Evolutionary conservation across 805 yeast genomes (phyloP).

Genomic region (Schizosaccharomyces japonicus): DNA sequence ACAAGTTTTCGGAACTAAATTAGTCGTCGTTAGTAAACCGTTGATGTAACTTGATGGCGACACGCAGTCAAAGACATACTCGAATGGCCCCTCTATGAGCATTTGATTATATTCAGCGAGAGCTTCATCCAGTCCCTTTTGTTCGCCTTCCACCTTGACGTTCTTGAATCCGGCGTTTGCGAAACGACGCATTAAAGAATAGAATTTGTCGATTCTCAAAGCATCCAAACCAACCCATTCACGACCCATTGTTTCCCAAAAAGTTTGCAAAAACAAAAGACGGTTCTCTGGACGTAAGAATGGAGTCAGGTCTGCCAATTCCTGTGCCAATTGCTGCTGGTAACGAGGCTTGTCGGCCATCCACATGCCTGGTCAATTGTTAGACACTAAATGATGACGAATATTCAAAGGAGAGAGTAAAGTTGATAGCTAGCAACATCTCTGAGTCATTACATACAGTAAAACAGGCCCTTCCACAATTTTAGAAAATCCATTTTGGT

Average conservation of each 20-base stretch:
- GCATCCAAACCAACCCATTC: slow-evolving; percentile 51
- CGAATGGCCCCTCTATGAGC: slow-evolving; percentile 13
- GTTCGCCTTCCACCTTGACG: slow-evolving; percentile 35
- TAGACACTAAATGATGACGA: neutral
- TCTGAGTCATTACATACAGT: slow-evolving; percentile 11
- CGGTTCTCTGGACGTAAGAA: slow-evolving; percentile 20
- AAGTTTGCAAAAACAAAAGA: slow-evolving; percentile 37
- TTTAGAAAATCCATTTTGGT: slow-evolving; percentile 37
- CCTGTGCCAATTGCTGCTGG: slow-evolving; percentile 61
- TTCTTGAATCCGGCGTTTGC: slow-evolving; percentile 36
- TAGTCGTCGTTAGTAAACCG: neutral
- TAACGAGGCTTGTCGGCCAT: slow-evolving; percentile 80
- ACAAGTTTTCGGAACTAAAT: neutral
- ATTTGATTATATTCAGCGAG: neutral
- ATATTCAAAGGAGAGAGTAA: neutral
- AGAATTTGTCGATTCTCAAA: slow-evolving; percentile 48
- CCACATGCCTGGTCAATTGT: slow-evolving; percentile 54
- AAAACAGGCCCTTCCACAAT: slow-evolving; percentile 89
- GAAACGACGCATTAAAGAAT: slow-evolving; percentile 56
- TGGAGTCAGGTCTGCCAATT: slow-evolving; percentile 31
- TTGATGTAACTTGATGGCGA: neutral
- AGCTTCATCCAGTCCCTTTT: slow-evolving; percentile 14
- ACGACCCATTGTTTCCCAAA: slow-evolving; percentile 52
- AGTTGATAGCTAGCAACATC: neutral
- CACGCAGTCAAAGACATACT: slow-evolving; percentile 12